Base-by-base conservation (phyloP, 2,329 filamentous ascomycete species). In the Podosphaera fusca region DNA sequence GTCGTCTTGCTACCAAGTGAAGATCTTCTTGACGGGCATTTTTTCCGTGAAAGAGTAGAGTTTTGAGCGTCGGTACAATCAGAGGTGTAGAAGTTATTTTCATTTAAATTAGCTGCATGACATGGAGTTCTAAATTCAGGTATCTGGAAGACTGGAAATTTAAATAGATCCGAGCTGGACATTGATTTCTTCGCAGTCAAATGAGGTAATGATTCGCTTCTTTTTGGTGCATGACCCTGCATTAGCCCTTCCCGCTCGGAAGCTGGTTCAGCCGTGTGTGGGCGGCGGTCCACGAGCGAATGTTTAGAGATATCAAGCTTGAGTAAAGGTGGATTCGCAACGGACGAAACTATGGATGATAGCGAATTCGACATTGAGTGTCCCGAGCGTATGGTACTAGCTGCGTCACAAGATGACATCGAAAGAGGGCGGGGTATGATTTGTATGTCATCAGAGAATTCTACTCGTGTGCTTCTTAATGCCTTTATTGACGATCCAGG, bases 371-470 rank as follows among this genome's bases (percentile, higher is more conserved):
- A 84, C 38, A 86, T 75, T 1, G 82, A 86, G 67, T 90, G 86
- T 4, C 80, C 79, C 2, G 76, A 76, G 33, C 62, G 60, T 21
- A 82, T 72, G 2, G 84, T 92, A 65, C 82, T 88, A 51, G 87
- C 83, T 0, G 86, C 87, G 67, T 92, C 87, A 29, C 82, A 89
- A 1, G 87, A 94, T 12, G 94, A 81, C 29, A 89, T 74, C 1
- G 89, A 95, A 21, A 94, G 70, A 0, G 89, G 88, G 9, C 87
- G 79, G 4, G 84, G 84, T 63, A 89, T 89, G 60, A 85, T 88
- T 67, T 94, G 86, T 34, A 94, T 74, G 9, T 80, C 85, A 61
- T 94, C 87, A 0, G 85, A 87, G 65, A 94, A 94, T 0, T 84
- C 85, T 51, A 94, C 87, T 10, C 84, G 75, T 47, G 81, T 77